Conservation (phyloP, 257 asterid species). For the Petrea volubilis region DNA sequence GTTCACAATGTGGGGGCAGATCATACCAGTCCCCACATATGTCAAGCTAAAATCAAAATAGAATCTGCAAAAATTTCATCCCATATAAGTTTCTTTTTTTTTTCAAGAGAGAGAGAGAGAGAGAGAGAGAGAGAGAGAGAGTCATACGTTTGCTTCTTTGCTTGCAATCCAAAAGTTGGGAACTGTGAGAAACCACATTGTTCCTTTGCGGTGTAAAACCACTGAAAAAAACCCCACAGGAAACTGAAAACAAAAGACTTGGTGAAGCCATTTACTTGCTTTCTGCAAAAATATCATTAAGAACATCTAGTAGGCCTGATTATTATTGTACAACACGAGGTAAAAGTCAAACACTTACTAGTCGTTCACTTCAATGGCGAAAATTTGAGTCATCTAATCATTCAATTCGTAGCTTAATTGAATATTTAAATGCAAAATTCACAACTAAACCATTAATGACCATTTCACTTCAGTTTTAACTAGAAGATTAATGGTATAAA, state of each 20-base stretch:
- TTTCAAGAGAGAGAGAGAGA: too few species aligned
- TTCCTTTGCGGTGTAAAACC: conserved; percentile 76
- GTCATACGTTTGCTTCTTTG: conserved; percentile 72
- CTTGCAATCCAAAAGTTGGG: conserved; percentile 90
- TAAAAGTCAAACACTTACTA: too few species aligned
- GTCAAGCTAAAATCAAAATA: conserved; percentile 90
- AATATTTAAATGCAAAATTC: too few species aligned
- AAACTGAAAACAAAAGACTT: conserved; percentile 67
- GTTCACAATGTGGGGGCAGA: conserved; percentile 85
- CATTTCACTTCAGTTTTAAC: too few species aligned
- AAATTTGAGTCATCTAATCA: too few species aligned
- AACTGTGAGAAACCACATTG: conserved; percentile 73
- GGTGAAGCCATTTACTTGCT: conserved; percentile 70
- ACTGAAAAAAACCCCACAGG: conserved; percentile 80
- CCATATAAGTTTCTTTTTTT: too few species aligned
- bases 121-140: too few species aligned
- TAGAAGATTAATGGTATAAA: too few species aligned
- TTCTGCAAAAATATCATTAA: conserved; percentile 44
- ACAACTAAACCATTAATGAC: too few species aligned
- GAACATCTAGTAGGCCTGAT: background rate
- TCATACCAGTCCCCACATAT: conserved; percentile 94
- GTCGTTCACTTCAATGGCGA: too few species aligned
- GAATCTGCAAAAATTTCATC: conserved; percentile 45
- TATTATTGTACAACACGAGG: background rate
- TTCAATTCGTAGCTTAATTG: too few species aligned